Base-by-base conservation (phyloP, 2,329 filamentous ascomycete species). In the Aureobasidium vineae region DNA sequence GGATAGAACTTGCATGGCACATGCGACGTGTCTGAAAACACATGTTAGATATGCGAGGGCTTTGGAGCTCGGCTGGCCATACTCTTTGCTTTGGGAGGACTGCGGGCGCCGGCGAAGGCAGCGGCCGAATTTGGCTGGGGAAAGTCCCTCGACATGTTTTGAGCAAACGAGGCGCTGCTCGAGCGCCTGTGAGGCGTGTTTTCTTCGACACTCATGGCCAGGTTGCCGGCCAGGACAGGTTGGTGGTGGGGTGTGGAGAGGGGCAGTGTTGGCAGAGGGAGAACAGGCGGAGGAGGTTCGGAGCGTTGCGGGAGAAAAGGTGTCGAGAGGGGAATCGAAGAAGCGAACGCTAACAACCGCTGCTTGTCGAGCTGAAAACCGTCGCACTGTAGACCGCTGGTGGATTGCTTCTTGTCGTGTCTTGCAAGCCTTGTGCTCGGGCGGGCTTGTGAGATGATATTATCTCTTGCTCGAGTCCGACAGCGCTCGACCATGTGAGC, bases 1-100 rank as follows among this genome's bases (percentile, higher is more conserved):
- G 92, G 89, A 80, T 95, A 99, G 89, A 99, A 99, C 84, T 98
- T 98, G 90, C 95, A 99, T 45, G 95, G 95, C 52, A 99, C 95
- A 81, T 98, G 95, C 69, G 93, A 90, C 21, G 95, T 97, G 79
- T 97, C 94, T 97, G 70, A 60, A 40, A 19, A 36, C 50, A 49
- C 49, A 59, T 65, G 59, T 74, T 63, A 70, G 74, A 73, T 60
- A 21, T 38, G 38, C 63, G 15, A 21, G 41, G 66, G 28, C 38
- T 19, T 11, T 4, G 19, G 23, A 28, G 19, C 26, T 38, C 31
- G 43, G 45, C 47, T 43, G 67, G 59, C 69, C 72, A 67, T 69
- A 81, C 79, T 82, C 77, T 82, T 82, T 75, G 79, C 80, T 76
- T 79, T 82, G 19, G 80, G 80, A 65, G 80, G 80, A 70, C 80